Conservation (phyloP, 768 basidiomycete genomes). For the Hysterangium stoloniferum region DNA sequence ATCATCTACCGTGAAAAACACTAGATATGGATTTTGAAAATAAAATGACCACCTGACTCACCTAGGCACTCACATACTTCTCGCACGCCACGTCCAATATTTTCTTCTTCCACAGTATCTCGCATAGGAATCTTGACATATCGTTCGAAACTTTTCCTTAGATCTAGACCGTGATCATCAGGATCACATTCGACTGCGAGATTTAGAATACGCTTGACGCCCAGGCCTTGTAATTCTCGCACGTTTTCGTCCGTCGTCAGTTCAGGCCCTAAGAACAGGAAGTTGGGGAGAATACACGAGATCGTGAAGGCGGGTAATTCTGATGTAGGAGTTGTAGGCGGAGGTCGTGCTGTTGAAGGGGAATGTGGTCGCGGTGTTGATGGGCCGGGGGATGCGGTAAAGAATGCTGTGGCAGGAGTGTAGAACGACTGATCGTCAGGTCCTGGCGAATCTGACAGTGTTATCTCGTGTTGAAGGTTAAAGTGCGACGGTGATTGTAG, state of each 20-base stretch:
- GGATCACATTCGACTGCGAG: conserved; percentile 82
- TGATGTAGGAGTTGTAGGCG: conserved; percentile 46
- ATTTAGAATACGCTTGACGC: conserved; percentile 84
- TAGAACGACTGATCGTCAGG: conserved; percentile 23
- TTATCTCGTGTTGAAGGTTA: conserved; percentile 38
- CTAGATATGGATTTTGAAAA: conserved; percentile 1
- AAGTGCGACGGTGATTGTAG: conserved; percentile 19
- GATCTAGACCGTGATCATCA: conserved; percentile 65
- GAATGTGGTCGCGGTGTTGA: conserved; percentile 39
- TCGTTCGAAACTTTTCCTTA: conserved; percentile 68
- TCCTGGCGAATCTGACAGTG: conserved; percentile 17
- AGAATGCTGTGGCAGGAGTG: conserved; percentile 30
- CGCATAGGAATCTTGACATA: conserved; percentile 89
- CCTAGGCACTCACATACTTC: conserved; percentile 85
- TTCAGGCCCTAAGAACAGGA: conserved; percentile 89
- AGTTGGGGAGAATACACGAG: conserved; percentile 85
- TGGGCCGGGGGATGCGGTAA: conserved; percentile 30
- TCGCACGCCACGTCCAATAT: conserved; percentile 69
- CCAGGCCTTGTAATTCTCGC: conserved; percentile 59
- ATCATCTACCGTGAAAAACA: conserved; percentile 52
- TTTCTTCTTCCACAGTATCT: conserved; percentile 92
- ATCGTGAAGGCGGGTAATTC: conserved; percentile 67
- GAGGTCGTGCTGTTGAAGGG: conserved; percentile 55
- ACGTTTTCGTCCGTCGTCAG: conserved; percentile 69
- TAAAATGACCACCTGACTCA: conserved; percentile 34